phyloP scores from a whole-genome alignment of 108 stramenopile genomes.

The Pseudonitzschia multiseries region DNA sequence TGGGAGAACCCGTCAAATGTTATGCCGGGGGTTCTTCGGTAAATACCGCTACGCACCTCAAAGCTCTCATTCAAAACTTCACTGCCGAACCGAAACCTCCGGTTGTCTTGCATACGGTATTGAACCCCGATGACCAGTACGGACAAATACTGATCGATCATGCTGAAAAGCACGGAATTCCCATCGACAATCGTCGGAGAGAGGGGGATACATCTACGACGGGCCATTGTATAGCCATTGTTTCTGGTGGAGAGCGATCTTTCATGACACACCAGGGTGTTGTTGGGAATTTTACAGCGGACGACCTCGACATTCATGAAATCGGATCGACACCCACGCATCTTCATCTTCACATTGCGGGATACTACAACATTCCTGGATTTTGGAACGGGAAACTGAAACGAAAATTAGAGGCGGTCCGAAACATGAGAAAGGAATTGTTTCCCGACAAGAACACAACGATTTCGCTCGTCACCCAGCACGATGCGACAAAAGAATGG shows the following conservation, averaged over 20 bases:
- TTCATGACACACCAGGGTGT: slow-evolving; percentile 81
- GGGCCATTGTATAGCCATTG: slow-evolving; percentile 76
- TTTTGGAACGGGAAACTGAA: slow-evolving; percentile 63
- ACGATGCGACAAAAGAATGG: slow-evolving; percentile 75
- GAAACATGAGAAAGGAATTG: slow-evolving; percentile 12
- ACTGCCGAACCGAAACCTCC: slow-evolving; percentile 10
- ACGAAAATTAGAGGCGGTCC: slow-evolving; percentile 34
- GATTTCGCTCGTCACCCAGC: slow-evolving; percentile 66
- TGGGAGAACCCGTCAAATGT: slow-evolving; percentile 53
- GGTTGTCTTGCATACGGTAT: slow-evolving; percentile 58
- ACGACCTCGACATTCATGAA: slow-evolving; percentile 38
- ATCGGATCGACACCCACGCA: slow-evolving; percentile 18
- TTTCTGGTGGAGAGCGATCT: slow-evolving; percentile 61
- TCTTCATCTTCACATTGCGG: slow-evolving; percentile 66
- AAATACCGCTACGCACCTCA: slow-evolving; percentile 77
- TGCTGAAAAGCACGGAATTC: slow-evolving; percentile 49
- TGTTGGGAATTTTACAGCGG: slow-evolving; percentile 56
- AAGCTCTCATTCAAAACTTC: slow-evolving; percentile 32
- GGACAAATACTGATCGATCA: slow-evolving; percentile 59
- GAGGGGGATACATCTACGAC: slow-evolving; percentile 37
- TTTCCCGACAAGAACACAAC: slow-evolving; percentile 26
- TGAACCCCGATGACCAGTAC: slow-evolving; percentile 73
- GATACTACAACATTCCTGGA: slow-evolving; percentile 67
- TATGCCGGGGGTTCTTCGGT: slow-evolving; percentile 72
- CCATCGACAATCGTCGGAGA: slow-evolving; percentile 54